Conservation (phyloP, 257 asterid species). For the Jaltomata sinuosa region DNA sequence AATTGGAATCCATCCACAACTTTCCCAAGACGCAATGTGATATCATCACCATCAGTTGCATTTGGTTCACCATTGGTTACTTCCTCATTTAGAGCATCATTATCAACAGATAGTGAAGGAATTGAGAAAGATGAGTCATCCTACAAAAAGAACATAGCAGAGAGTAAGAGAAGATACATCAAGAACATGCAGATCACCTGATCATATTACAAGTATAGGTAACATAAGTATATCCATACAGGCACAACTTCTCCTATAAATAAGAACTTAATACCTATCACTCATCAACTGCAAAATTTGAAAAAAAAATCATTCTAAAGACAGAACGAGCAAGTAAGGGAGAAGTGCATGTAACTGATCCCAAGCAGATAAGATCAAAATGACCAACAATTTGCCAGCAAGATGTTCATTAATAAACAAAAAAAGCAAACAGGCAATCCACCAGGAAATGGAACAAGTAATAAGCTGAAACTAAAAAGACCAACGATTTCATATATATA, state of each 20-base stretch:
- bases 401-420: neutral
- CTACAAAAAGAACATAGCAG: constrained; percentile 32
- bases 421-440: neutral
- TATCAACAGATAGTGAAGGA: constrained; percentile 24
- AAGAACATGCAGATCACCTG: neutral
- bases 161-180: neutral
- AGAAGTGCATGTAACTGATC: neutral
- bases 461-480: neutral
- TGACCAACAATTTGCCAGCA: neutral
- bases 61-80: constrained; percentile 31
- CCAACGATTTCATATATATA: neutral
- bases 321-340: neutral
- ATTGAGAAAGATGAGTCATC: constrained; percentile 39
- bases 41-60: constrained; percentile 42
- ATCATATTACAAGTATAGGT: neutral
- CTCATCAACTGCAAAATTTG: neutral
- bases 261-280: neutral
- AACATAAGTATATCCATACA: neutral
- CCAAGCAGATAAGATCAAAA: neutral
- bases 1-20: constrained; percentile 49
- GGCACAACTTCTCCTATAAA: neutral
- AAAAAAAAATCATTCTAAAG: neutral
- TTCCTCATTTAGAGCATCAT: constrained; percentile 28
- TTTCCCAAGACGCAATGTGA: constrained; percentile 37
- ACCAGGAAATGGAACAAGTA: neutral